phyloP scores from a whole-genome alignment of 495 filamentous ascomycete genomes.

The Lophiostoma macrostomum region DNA sequence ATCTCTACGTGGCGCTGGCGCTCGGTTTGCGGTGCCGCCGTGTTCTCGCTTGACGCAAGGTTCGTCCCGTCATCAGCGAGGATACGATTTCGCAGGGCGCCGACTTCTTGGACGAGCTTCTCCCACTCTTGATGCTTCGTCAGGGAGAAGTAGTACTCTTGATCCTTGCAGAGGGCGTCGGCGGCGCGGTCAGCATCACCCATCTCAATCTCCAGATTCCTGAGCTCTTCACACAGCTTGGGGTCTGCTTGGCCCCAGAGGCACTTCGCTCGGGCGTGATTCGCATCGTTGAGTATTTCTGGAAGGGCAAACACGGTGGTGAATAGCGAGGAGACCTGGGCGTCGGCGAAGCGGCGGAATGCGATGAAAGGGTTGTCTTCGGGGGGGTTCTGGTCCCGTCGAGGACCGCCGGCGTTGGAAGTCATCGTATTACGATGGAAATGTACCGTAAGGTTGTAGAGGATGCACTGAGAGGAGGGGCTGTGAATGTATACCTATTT shows the following conservation, averaged over 20 bases:
- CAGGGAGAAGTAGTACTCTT: neutral
- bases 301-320: constrained; percentile 53
- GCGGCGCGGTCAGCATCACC: too few relatives aligned
- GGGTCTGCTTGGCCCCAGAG: constrained; percentile 8
- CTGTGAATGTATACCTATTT: too few relatives aligned
- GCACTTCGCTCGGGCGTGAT: constrained; percentile 12
- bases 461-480: too few relatives aligned
- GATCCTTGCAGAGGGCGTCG: neutral
- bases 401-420: constrained; percentile 27
- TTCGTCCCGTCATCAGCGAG: neutral
- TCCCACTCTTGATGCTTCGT: constrained; percentile 1
- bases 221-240: constrained; percentile 6
- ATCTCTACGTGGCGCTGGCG: too few relatives aligned
- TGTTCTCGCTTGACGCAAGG: neutral
- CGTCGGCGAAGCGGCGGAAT: constrained; percentile 59
- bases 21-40: too few relatives aligned
- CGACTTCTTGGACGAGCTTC: neutral
- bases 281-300: constrained; percentile 3
- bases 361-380: constrained; percentile 55
- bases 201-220: neutral
- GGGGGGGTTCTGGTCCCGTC: constrained; percentile 1
- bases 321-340: constrained; percentile 55
- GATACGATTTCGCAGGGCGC: neutral
- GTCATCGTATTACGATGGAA: constrained; percentile 6
- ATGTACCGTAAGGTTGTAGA: too few relatives aligned